These are phyloP conservation scores for Aureobasidium zeae DNA, from an alignment of 2,329 filamentous ascomycete genomes.

Conservation along the genomic window DNA sequence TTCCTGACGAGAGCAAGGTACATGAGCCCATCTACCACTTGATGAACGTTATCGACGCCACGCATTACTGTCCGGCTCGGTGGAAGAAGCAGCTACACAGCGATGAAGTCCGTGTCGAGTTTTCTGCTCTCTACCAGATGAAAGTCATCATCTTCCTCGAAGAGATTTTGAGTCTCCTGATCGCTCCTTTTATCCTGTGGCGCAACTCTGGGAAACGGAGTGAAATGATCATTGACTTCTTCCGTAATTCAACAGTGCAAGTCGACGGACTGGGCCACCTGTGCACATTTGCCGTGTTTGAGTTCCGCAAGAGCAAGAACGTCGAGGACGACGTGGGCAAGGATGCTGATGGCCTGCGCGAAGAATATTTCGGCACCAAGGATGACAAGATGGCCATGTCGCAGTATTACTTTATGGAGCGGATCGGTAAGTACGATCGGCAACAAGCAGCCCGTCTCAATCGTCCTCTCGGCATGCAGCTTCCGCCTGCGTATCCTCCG, in stretches of 20 bases:
- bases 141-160: conserved; percentile 87
- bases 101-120: conserved; percentile 85
- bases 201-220: conserved; percentile 79
- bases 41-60: conserved; percentile 81
- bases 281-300: conserved; percentile 94
- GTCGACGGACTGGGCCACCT: conserved; percentile 94
- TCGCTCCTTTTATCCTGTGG: conserved; percentile 82
- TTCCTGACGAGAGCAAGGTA: conserved; percentile 75
- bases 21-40: conserved; percentile 89
- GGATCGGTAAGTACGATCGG: conserved; percentile 17
- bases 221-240: conserved; percentile 93
- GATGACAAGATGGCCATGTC: conserved; percentile 98
- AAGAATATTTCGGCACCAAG: conserved; percentile 90
- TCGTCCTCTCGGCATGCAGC: conserved; percentile 14
- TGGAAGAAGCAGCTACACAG: conserved; percentile 89
- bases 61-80: conserved; percentile 79
- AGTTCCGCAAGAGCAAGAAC: conserved; percentile 75
- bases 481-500: conserved; percentile 18
- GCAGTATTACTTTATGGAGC: conserved; percentile 84
- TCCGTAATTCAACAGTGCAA: conserved; percentile 93
- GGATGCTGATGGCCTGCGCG: conserved; percentile 50
- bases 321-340: conserved; percentile 31
- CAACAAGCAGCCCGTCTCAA: conserved; percentile 15
- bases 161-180: conserved; percentile 83
- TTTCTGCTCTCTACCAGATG: conserved; percentile 81